Conservation (phyloP, 2,329 filamentous ascomycete species). For the Claviceps sp. region DNA sequence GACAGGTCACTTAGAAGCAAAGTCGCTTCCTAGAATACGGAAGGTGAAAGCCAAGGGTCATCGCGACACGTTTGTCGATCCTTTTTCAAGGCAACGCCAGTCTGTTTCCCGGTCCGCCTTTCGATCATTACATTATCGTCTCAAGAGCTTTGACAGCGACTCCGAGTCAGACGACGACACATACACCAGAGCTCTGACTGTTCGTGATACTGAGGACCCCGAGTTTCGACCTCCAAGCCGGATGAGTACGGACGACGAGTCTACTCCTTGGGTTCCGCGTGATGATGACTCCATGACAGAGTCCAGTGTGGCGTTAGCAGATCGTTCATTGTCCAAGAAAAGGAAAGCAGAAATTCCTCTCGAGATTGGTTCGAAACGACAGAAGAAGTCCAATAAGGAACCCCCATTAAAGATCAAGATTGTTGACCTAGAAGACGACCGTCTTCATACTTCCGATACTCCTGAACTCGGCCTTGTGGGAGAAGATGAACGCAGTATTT, state of each 20-base stretch:
- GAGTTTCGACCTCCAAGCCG: constrained; percentile 74
- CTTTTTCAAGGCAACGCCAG: constrained; percentile 51
- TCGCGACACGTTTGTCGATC: constrained; percentile 53
- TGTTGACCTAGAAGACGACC: constrained; percentile 35
- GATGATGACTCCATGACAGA: constrained; percentile 61
- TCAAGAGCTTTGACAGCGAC: constrained; percentile 46
- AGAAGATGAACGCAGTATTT: constrained; percentile 26
- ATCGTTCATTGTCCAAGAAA: constrained; percentile 46
- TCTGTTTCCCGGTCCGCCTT: constrained; percentile 45
- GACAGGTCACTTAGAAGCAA: constrained; percentile 39
- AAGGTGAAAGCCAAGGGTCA: constrained; percentile 48
- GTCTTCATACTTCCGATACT: constrained; percentile 36
- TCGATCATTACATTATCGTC: constrained; percentile 68
- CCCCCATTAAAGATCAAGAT: constrained; percentile 51
- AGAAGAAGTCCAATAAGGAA: constrained; percentile 69
- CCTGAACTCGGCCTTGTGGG: constrained; percentile 33
- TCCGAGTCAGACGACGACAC: constrained; percentile 83
- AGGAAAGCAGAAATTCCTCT: constrained; percentile 58
- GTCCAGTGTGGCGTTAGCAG: constrained; percentile 52
- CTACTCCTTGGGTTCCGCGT: constrained; percentile 28
- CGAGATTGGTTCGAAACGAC: constrained; percentile 60
- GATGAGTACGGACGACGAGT: constrained; percentile 48
- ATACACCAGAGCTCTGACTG: constrained; percentile 41
- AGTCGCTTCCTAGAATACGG: constrained; percentile 61
- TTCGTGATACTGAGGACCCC: constrained; percentile 69